Base-by-base conservation (phyloP, 495 filamentous ascomycete genomes). In the Aspergillus bridgeri region DNA sequence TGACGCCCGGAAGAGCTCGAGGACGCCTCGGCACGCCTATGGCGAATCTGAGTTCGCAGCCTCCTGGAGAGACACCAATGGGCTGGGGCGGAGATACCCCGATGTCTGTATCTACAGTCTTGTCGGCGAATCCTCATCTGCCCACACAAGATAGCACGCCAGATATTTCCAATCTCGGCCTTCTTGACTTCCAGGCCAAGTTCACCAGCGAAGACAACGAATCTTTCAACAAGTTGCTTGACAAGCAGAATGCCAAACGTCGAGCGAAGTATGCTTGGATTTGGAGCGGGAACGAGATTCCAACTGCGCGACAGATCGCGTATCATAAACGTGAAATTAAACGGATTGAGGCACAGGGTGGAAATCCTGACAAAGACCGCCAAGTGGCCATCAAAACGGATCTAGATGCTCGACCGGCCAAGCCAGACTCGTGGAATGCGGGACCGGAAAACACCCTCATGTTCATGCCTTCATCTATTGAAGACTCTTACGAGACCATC, bases 171-270 rank as follows among this genome's bases (percentile, higher is more conserved):
- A 88, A 85, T 64, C 85, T 98, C 73, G 89, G 86, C 48, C 81
- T 98, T 9, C 79, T 84, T 48, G 83, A 87, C 3, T 98, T 98
- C 64, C 94, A 98, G 62, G 81, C 89, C 6, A 91, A 89, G 64
- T 98, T 96, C 71, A 98, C 92, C 5, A 94, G 89, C 61, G 94
- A 98, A 72, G 94, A 98, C 69, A 97, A 98, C 65, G 93, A 96
- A 64, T 90, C 86, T 50, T 97, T 98, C 77, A 93, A 96, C 72
- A 88, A 87, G 64, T 78, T 98, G 1, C 75, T 98, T 13, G 94
- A 98, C 73, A 91, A 88, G 68, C 90, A 96, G 62, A 98, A 97
- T 66, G 79, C 83, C 23, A 92, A 91, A 69, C 81, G 80, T 42
- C 83, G 87, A 13, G 86, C 90, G 66, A 92, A 90, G 60, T 86